phyloP scores from a whole-genome alignment of 306 rosid genomes.

The Psophocarpus tetragonolobus region DNA sequence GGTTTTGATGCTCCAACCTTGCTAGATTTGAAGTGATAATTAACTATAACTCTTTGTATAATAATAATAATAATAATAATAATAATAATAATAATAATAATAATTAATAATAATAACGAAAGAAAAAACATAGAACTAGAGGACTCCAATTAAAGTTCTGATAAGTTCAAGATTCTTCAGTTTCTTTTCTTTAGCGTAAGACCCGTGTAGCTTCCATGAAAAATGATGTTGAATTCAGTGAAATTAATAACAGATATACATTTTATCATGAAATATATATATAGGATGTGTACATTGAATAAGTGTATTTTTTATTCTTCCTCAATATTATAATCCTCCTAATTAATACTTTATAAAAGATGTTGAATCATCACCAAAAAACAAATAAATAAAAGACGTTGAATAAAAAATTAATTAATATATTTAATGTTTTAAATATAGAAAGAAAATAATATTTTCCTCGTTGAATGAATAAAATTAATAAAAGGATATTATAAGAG shows the following conservation, averaged over 20 bases:
- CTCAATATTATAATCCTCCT: background rate
- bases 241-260: background rate
- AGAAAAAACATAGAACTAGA: no score
- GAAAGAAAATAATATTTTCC: background rate
- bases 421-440: background rate
- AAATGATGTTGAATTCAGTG: conserved; percentile 37
- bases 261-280: conserved; percentile 23
- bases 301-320: background rate
- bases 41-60: background rate
- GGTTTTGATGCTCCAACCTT: conserved; percentile 26
- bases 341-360: background rate
- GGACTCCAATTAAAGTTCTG: conserved; percentile 26
- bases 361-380: no score
- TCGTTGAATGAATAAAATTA: background rate
- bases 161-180: conserved; percentile 23
- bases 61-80: background rate
- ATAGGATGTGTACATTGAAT: background rate
- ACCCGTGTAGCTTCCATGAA: conserved; percentile 6
- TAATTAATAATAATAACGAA: no score
- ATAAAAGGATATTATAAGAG: background rate
- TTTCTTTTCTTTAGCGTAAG: conserved; percentile 5
- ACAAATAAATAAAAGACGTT: background rate
- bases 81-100: no score
- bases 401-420: background rate
- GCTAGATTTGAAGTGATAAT: conserved; percentile 2